These are phyloP conservation scores for Sporothrix pallida DNA, from an alignment of 2,329 filamentous ascomycete genomes.

Conservation along the genomic window DNA sequence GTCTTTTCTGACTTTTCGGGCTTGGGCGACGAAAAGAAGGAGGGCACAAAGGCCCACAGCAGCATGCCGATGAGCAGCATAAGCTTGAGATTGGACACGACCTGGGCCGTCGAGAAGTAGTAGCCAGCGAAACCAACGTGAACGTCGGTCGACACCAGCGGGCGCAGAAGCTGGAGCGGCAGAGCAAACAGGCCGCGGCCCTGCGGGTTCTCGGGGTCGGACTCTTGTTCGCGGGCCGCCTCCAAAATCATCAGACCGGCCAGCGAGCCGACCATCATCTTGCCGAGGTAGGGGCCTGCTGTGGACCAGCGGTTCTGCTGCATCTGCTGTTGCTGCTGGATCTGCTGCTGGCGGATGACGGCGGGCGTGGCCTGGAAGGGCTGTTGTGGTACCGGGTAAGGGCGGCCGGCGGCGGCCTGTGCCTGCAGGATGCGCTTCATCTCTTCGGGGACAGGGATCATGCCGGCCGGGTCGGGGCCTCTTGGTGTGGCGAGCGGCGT, in stretches of 20 bases:
- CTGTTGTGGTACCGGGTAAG: conserved; percentile 54
- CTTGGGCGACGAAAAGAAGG: conserved; percentile 60
- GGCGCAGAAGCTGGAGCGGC: conserved; percentile 63
- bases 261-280: conserved; percentile 90
- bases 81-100: conserved; percentile 60
- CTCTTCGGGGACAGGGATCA: conserved; percentile 70
- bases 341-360: conserved; percentile 61
- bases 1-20: conserved; percentile 54
- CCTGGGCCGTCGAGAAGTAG: conserved; percentile 51
- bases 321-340: conserved; percentile 58
- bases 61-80: conserved; percentile 59
- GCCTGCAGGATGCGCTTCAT: conserved; percentile 67
- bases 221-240: conserved; percentile 71
- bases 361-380: conserved; percentile 51
- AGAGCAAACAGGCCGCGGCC: conserved; percentile 69
- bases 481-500: conserved; percentile 50
- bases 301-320: conserved; percentile 61
- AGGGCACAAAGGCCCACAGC: conserved; percentile 62
- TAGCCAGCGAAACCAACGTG: conserved; percentile 63
- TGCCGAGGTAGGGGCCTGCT: conserved; percentile 65
- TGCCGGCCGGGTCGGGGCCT: conserved; percentile 56
- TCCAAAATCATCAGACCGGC: conserved; percentile 92
- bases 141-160: conserved; percentile 50
- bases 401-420: conserved; percentile 60
- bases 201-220: conserved; percentile 66